A percentile compares a stretch with the other conserved stretches of the same genome.
phyloP scores from a whole-genome alignment of 2,329 filamentous ascomycete genomes.

The Diaporthe australafricana region DNA sequence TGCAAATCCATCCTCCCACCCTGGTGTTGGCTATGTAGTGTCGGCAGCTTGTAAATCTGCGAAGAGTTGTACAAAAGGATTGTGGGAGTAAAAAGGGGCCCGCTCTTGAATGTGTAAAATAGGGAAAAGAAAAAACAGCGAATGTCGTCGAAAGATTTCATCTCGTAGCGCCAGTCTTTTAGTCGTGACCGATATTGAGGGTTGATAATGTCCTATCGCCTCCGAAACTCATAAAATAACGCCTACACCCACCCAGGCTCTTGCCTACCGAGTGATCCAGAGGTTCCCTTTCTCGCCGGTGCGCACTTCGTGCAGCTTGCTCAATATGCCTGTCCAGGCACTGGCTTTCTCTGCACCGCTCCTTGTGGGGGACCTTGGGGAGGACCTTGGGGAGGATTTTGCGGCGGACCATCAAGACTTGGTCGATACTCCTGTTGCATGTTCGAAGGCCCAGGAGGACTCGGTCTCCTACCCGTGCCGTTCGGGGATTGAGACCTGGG shows the following conservation, averaged over 20 bases:
- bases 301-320: neutral
- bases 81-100: constrained; percentile 24
- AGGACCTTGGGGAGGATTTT: constrained; percentile 1
- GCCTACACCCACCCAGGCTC: neutral
- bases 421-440: constrained; percentile 53
- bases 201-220: constrained; percentile 10
- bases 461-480: constrained; percentile 54
- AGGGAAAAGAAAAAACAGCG: constrained; percentile 28
- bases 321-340: constrained; percentile 66
- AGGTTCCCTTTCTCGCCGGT: neutral
- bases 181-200: constrained; percentile 28
- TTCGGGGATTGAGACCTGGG: constrained; percentile 50
- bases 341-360: constrained; percentile 65
- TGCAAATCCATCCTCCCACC: constrained; percentile 26
- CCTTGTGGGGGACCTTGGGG: constrained; percentile 49
- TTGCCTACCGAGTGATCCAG: neutral
- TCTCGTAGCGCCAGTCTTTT: constrained; percentile 34
- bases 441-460: constrained; percentile 58
- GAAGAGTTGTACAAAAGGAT: constrained; percentile 16
- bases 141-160: constrained; percentile 34
- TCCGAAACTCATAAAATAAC: constrained; percentile 25
- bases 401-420: neutral
- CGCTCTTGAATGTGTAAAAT: constrained; percentile 28
- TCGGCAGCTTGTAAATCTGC: constrained; percentile 20
- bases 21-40: constrained; percentile 22